Percentiles rank a stretch among this genome's conserved stretches.
These are phyloP conservation scores for Pichia cactophila DNA, from an alignment of 1,139 yeast species.

Conservation along the genomic window DNA sequence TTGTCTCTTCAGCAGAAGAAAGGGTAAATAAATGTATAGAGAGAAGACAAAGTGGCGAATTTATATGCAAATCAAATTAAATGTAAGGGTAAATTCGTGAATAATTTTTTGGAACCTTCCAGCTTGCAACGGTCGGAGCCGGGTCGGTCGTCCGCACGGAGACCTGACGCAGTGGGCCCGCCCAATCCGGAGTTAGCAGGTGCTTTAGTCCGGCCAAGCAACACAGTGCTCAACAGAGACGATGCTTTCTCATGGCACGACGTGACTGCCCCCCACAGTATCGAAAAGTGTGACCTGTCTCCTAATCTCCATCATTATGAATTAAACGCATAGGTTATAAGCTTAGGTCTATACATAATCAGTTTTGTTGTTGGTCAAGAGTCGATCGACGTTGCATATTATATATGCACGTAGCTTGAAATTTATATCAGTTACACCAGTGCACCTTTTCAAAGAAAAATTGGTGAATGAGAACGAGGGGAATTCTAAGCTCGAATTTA, in stretches of 20 bases:
- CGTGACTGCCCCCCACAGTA: too few species aligned
- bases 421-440: not conserved
- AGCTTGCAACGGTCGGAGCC: not conserved
- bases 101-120: not conserved
- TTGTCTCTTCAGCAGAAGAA: too few species aligned
- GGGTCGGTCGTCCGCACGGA: not conserved
- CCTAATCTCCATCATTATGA: too few species aligned
- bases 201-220: too few species aligned
- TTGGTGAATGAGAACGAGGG: slow-evolving; percentile 1
- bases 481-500: slow-evolving; percentile 1
- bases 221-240: too few species aligned
- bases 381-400: not conserved
- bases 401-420: not conserved
- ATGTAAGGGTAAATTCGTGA: not conserved
- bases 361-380: too few species aligned
- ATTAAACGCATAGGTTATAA: too few species aligned
- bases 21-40: not conserved
- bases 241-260: too few species aligned
- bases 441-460: slow-evolving; percentile 1
- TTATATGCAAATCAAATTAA: not conserved
- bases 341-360: too few species aligned
- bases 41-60: not conserved
- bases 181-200: not conserved
- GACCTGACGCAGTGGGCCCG: too few species aligned
- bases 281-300: too few species aligned